Base-by-base conservation (phyloP, 2,329 filamentous ascomycete species). In the Chrysosporium queenslandicum region DNA sequence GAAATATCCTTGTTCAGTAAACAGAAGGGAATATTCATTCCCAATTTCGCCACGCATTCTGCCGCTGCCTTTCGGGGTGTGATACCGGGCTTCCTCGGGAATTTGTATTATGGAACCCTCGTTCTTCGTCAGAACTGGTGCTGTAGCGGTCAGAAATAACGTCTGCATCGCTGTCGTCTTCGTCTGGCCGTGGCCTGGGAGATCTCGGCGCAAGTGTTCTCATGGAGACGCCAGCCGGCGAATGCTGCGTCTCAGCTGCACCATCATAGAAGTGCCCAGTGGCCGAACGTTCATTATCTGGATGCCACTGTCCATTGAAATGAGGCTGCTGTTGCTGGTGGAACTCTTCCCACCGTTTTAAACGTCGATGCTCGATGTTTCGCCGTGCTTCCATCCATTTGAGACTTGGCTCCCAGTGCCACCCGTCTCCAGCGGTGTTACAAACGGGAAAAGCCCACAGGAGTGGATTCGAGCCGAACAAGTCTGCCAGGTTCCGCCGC, bases 381-480 rank as follows among this genome's bases (percentile, higher is more conserved):
- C 88, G 82, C 40, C 83, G 76, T 3, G 83, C 85, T 32, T 83
- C 81, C 2, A 86, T 57, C 86, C 92, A 98, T 58, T 80, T 81
- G 0, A 80, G 77, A 63, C 82, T 94, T 0, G 90, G 79, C 62
- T 96, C 89, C 92, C 92, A 98, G 41, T 76, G 77, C 91, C 91
- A 98, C 20, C 92, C 92, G 66, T 98, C 87, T 30, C 91, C 91
- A 0, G 81, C 86, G 1, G 89, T 94, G 63, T 86, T 97, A 67
- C 79, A 81, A 42, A 97, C 72, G 0, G 92, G 92, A 1, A 97
- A 56, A 25, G 76, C 71, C 91, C 92, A 97, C 7, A 92, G 73
- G 23, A 79, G 68, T 1, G 82, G 82, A 0, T 74, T 79, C 0
- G 80, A 79, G 0, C 92, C 92, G 58, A 98, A 88, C 2, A 98